These are phyloP conservation scores for Xanthoparmelia taractica DNA, from an alignment of 495 filamentous ascomycete genomes.

Conservation along the genomic window DNA sequence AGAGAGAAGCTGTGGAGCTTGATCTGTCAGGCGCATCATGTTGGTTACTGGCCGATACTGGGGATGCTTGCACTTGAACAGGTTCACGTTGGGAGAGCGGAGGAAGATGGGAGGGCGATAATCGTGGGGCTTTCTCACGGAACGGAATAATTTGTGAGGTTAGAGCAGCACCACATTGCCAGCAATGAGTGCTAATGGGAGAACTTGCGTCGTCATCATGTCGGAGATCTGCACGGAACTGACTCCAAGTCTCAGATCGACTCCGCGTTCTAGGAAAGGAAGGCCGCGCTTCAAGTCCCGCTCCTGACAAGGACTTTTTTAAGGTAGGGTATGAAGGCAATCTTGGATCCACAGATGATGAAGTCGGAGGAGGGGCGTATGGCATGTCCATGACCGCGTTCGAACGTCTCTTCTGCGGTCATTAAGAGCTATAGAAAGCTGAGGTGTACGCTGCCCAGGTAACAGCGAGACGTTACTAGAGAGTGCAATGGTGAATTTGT, in stretches of 20 bases:
- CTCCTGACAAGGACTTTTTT: not conserved
- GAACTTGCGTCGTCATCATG: not conserved
- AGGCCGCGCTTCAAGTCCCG: not conserved
- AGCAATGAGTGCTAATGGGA: not conserved
- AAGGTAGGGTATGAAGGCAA: not conserved
- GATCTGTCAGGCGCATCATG: not conserved
- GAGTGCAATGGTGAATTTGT: not conserved
- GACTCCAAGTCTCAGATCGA: conserved; percentile 1
- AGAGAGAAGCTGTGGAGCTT: not conserved
- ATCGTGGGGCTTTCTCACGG: not conserved
- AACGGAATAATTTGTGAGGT: not conserved
- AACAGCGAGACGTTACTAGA: not conserved
- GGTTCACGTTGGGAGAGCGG: not conserved
- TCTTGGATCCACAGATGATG: not conserved
- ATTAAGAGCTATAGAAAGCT: not conserved
- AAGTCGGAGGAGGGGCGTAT: not conserved
- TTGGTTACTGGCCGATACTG: conserved; percentile 19
- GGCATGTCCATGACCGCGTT: not conserved
- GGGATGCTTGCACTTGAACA: not conserved
- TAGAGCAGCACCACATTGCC: conserved; percentile 1
- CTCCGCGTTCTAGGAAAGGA: not conserved
- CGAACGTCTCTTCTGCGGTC: not conserved
- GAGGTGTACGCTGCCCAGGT: not conserved
- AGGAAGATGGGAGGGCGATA: not conserved
- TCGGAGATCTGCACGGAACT: not conserved